Base-by-base conservation (phyloP, 2,329 filamentous ascomycete genomes). In the Hymenotorrendiella dingleyae region DNA sequence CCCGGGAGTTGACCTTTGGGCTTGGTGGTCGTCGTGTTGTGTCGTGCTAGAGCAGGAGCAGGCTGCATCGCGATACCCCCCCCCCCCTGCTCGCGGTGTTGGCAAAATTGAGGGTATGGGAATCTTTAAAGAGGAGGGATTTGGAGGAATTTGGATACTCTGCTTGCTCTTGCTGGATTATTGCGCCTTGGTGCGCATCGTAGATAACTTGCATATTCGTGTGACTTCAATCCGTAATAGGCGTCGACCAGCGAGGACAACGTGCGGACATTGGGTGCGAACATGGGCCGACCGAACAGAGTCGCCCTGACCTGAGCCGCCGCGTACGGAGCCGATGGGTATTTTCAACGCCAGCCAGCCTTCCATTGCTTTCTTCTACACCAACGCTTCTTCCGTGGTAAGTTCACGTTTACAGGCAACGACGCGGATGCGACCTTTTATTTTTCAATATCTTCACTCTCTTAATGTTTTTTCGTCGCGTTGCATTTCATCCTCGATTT, bases 191-290 rank as follows among this genome's bases (percentile, higher is more conserved):
- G n/a, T n/a, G n/a, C 46, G 42, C 43, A 49, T 37, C 53, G 53
- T 55, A 55, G 53, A 56, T 56, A 56, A 52, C 39, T 44, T 55
- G 48, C 46, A 50, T 52, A 36, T 46, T 52, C 40, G 47, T 52
- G 54, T 53, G 52, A 56, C 54, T 53, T 42, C 41, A 49, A 49
- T 45, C 29, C 49, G 48, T 52, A 50, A 52, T 47, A 27, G 32
- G 29, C 42, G 11, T 42, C 42, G n/a, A n/a, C n/a, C n/a, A n/a
- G n/a, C n/a, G n/a, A n/a, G n/a, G n/a, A n/a, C n/a, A n/a, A n/a
- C n/a, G n/a, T n/a, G n/a, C 42, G 24, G 22, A 17, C 17, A 32
- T 42, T 23, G 24, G 29, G 36, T 40, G 20, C 8, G 9, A 23
- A 21, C 33, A 36, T 11, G 11, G 11, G 20, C 33, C 23, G 33